Percentiles rank a stretch among this genome's conserved stretches.
Evolutionary conservation across 805 yeast species (phyloP).

Genomic region (Metschnikowia reukaufii): DNA sequence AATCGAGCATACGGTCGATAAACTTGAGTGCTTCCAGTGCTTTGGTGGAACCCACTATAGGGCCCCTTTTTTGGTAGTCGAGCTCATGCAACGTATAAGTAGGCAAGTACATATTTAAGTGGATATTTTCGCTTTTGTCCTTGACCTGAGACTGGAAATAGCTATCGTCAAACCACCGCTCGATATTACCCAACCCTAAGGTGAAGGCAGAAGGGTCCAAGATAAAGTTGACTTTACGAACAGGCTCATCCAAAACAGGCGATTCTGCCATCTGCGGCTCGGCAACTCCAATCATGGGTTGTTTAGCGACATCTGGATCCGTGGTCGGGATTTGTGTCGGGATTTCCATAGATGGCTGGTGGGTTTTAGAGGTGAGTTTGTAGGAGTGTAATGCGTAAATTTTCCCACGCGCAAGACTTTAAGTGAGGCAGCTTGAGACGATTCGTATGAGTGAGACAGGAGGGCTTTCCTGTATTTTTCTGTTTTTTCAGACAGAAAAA

Average conservation of each 20-base stretch:
- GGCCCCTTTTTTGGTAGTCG: slow-evolving; percentile 38
- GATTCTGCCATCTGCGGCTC: neutral
- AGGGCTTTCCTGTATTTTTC: too few species aligned
- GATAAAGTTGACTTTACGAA: slow-evolving; percentile 41
- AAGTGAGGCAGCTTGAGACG: too few species aligned
- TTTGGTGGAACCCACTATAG: slow-evolving; percentile 56
- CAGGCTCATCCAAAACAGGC: neutral
- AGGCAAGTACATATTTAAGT: slow-evolving; percentile 49
- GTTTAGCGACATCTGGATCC: slow-evolving; percentile 8
- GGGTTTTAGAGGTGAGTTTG: neutral
- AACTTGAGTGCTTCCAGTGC: slow-evolving; percentile 65
- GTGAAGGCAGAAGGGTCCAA: slow-evolving; percentile 68
- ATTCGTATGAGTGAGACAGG: too few species aligned
- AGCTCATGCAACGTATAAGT: slow-evolving; percentile 39
- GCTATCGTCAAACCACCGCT: slow-evolving; percentile 55
- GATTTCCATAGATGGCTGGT: slow-evolving; percentile 13
- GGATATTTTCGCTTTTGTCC: slow-evolving; percentile 20
- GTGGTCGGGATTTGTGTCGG: slow-evolving; percentile 5
- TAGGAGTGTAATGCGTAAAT: slow-evolving; percentile 5
- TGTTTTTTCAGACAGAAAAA: too few species aligned
- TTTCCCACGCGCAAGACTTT: neutral
- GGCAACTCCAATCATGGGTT: neutral
- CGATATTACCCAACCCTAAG: slow-evolving; percentile 66
- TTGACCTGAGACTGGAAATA: slow-evolving; percentile 28
- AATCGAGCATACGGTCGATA: slow-evolving; percentile 48